These are phyloP conservation scores for Cetraspora pellucida DNA, from an alignment of 192 early-diverging fungal species.

Conservation along the genomic window DNA sequence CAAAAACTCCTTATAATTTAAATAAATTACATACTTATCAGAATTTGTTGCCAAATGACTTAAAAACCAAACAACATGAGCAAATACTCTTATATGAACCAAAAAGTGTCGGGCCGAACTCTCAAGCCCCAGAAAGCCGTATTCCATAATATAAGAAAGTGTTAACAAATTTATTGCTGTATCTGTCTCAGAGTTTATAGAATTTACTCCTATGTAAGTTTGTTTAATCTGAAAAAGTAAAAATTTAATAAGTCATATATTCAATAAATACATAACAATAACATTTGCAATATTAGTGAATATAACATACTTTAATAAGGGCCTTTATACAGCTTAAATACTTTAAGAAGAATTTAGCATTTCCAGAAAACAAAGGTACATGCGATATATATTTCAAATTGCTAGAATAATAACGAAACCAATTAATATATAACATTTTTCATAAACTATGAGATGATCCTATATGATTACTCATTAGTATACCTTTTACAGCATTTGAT, in stretches of 20 bases:
- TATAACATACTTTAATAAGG: neutral
- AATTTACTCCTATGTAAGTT: slow-evolving; percentile 1
- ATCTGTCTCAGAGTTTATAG: neutral
- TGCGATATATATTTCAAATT: slow-evolving; percentile 51
- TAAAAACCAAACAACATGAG: slow-evolving; percentile 26
- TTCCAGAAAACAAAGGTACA: slow-evolving; percentile 42
- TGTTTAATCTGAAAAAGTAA: slow-evolving; percentile 17
- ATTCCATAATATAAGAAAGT: slow-evolving; percentile 31
- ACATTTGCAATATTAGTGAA: neutral
- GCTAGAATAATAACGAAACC: slow-evolving; percentile 22
- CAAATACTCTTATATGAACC: neutral
- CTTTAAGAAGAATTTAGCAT: slow-evolving; percentile 52
- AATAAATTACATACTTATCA: slow-evolving; percentile 1
- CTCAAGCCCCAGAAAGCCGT: slow-evolving; percentile 2
- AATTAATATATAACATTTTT: neutral
- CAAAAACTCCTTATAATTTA: neutral
- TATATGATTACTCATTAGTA: neutral
- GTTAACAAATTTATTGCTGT: neutral
- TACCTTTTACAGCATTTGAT: slow-evolving; percentile 39
- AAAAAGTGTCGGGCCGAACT: neutral
- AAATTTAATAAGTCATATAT: no score
- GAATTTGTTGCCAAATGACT: neutral
- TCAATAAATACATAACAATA: neutral
- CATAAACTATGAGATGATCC: neutral
- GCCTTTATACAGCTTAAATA: slow-evolving; percentile 49